phyloP scores from a whole-genome alignment of 2,329 filamentous ascomycete genomes.

The Chaetoscypha palmicola region DNA sequence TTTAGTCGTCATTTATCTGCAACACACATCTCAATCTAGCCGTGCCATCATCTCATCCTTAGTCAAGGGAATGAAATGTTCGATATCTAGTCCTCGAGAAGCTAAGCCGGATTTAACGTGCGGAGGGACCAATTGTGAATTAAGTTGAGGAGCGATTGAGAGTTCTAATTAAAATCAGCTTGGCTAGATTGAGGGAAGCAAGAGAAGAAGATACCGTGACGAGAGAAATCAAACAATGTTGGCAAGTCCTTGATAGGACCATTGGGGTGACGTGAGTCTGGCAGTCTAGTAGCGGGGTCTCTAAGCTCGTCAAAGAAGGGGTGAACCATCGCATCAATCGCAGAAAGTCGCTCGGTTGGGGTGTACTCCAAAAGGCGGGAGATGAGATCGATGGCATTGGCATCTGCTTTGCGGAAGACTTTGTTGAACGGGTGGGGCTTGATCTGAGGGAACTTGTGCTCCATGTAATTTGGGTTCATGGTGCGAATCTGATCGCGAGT shows the following conservation, averaged over 20 bases:
- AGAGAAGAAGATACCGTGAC: constrained; percentile 64
- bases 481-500: constrained; percentile 97
- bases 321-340: constrained; percentile 95
- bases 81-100: constrained; percentile 78
- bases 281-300: constrained; percentile 82
- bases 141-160: constrained; percentile 86
- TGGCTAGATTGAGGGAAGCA: not conserved
- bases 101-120: constrained; percentile 71
- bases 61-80: constrained; percentile 83
- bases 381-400: constrained; percentile 90
- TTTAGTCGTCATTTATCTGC: constrained; percentile 30
- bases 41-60: constrained; percentile 98
- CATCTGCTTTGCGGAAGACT: constrained; percentile 94
- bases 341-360: constrained; percentile 86
- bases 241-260: constrained; percentile 76
- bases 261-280: constrained; percentile 86
- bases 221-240: constrained; percentile 84
- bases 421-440: constrained; percentile 99
- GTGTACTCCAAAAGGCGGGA: constrained; percentile 93
- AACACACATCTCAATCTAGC: constrained; percentile 64
- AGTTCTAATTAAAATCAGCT: constrained; percentile 56
- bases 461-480: constrained; percentile 99
- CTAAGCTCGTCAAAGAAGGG: constrained; percentile 97
- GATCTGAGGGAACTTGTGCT: constrained; percentile 99
- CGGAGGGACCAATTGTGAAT: constrained; percentile 77